phyloP scores from a whole-genome alignment of 2,329 filamentous ascomycete species.

The Allantophomopsis lycopodina region DNA sequence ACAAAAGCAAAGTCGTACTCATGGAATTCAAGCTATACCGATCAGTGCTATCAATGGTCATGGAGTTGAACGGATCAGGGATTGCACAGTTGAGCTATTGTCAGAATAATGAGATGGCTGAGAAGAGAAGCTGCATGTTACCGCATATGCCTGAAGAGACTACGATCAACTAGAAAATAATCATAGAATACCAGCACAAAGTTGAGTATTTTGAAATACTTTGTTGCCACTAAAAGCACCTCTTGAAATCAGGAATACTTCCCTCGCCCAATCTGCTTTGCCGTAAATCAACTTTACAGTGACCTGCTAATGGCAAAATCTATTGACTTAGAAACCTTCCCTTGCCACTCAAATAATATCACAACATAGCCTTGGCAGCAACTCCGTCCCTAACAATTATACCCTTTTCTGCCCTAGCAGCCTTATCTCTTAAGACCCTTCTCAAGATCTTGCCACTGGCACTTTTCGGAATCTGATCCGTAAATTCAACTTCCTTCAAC shows the following conservation, averaged over 20 bases:
- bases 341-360: background rate
- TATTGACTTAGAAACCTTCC: too few species aligned
- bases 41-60: constrained; percentile 83
- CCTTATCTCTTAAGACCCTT: constrained; percentile 34
- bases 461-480: constrained; percentile 46
- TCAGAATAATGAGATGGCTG: constrained; percentile 23
- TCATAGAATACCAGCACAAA: too few species aligned
- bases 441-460: constrained; percentile 50
- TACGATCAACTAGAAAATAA: too few species aligned
- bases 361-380: constrained; percentile 20
- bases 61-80: constrained; percentile 62
- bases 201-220: too few species aligned
- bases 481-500: constrained; percentile 36
- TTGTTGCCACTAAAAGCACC: too few species aligned
- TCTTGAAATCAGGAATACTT: too few species aligned
- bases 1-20: constrained; percentile 39
- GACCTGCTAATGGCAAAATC: too few species aligned
- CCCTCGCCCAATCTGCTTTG: too few species aligned
- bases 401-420: constrained; percentile 21
- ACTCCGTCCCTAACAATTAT: constrained; percentile 15
- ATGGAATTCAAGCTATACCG: constrained; percentile 59
- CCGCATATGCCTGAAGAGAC: too few species aligned
- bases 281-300: too few species aligned
- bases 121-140: too few species aligned
- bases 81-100: constrained; percentile 58